Conservation (phyloP, 2,329 filamentous ascomycete species). For the Penicillium sp. region DNA sequence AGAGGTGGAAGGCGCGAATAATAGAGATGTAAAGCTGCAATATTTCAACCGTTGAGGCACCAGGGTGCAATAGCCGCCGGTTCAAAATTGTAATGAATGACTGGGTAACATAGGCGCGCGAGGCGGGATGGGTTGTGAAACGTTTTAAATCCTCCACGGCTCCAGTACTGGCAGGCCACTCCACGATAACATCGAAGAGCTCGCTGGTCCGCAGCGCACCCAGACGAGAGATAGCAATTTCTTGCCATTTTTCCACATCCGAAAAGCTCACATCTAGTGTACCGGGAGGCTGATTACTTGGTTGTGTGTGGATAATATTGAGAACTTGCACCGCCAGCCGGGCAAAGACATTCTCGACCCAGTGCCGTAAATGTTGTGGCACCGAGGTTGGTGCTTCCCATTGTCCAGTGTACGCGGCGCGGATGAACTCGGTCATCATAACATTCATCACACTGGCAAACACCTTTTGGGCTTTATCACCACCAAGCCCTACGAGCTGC, state of each 20-base stretch:
- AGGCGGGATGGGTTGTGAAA: constrained; percentile 57
- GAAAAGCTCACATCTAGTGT: constrained; percentile 40
- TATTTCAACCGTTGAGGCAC: constrained; percentile 68
- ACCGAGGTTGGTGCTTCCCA: constrained; percentile 58
- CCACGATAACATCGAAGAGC: constrained; percentile 66
- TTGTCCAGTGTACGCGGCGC: constrained; percentile 59
- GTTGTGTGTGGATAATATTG: constrained; percentile 40
- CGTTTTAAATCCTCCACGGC: constrained; percentile 65
- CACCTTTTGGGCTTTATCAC: constrained; percentile 58
- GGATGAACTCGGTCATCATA: constrained; percentile 61
- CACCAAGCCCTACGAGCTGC: constrained; percentile 59
- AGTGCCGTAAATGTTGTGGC: constrained; percentile 55
- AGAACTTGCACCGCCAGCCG: constrained; percentile 56
- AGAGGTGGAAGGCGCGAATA: constrained; percentile 65
- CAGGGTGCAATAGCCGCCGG: constrained; percentile 63
- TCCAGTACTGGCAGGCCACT: constrained; percentile 62
- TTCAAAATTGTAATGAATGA: constrained; percentile 59
- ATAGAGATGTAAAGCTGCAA: constrained; percentile 70
- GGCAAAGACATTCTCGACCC: constrained; percentile 60
- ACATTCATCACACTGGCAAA: constrained; percentile 63
- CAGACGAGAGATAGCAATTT: constrained; percentile 59
- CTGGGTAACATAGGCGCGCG: constrained; percentile 59
- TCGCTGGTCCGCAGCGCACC: constrained; percentile 60
- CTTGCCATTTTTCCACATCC: constrained; percentile 59
- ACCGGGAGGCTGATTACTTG: constrained; percentile 25